A percentile compares a stretch with the other conserved stretches of the same genome.
Evolutionary conservation across 371 early-diverging fungal genomes (phyloP).

Genomic region (Zopfochytrium polystomum): DNA sequence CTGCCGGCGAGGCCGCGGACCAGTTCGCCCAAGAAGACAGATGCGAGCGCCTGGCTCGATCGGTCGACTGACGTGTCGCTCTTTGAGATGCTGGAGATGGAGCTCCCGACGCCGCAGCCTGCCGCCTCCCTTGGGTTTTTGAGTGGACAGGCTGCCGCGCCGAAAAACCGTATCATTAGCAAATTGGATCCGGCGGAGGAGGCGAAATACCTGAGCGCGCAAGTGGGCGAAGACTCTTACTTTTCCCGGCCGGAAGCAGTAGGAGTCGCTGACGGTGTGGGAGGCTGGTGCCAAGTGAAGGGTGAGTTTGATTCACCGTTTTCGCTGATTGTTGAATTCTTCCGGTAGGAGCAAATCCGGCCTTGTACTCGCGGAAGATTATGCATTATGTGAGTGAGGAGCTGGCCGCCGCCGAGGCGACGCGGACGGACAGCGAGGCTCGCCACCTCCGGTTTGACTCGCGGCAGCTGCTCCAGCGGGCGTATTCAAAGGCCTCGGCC

Average conservation of each 20-base stretch:
- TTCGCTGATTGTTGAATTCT: background rate
- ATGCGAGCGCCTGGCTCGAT: too few relatives aligned
- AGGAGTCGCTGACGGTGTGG: conserved; percentile 56
- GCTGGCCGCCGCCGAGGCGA: conserved; percentile 76
- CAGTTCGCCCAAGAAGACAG: too few relatives aligned
- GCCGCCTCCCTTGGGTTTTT: too few relatives aligned
- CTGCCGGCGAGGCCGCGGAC: too few relatives aligned
- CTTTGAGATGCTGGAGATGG: too few relatives aligned
- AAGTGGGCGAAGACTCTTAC: conserved; percentile 69
- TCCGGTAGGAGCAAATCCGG: conserved; percentile 73
- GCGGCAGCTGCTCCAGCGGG: conserved; percentile 67
- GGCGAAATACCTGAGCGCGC: too few relatives aligned
- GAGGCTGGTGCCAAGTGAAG: conserved; percentile 56
- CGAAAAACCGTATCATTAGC: too few relatives aligned
- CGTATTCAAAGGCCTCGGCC: conserved; percentile 65
- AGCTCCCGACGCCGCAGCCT: too few relatives aligned
- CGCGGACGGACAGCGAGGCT: conserved; percentile 52
- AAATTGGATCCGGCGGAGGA: too few relatives aligned
- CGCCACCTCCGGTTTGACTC: conserved; percentile 75
- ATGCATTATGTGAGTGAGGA: conserved; percentile 89
- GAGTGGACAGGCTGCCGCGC: too few relatives aligned
- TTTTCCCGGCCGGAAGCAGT: conserved; percentile 54
- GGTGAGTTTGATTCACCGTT: conserved; percentile 41
- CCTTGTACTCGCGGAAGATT: conserved; percentile 80
- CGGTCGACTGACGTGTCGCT: too few relatives aligned